A percentile compares a stretch with the other conserved stretches of the same genome.
phyloP scores from a whole-genome alignment of 2,329 filamentous ascomycete species.

The Colletotrichum brevisporum region DNA sequence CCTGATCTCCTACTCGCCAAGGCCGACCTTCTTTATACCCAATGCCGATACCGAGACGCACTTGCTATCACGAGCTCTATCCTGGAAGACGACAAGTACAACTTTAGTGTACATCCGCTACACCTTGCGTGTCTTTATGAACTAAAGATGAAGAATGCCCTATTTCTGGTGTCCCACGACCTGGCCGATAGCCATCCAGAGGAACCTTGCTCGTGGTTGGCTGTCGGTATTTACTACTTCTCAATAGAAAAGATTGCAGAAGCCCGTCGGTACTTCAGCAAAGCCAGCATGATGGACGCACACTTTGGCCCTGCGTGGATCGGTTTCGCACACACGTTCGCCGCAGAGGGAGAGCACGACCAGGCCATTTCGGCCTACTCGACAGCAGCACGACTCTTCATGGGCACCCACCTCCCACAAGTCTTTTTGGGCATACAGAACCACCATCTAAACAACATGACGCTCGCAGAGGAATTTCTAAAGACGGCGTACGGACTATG shows the following conservation, averaged over 20 bases:
- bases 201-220: constrained; percentile 92
- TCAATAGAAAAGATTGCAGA: constrained; percentile 91
- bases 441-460: constrained; percentile 94
- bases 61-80: constrained; percentile 87
- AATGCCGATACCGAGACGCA: constrained; percentile 93
- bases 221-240: constrained; percentile 96
- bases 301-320: constrained; percentile 99
- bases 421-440: constrained; percentile 99
- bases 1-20: constrained; percentile 91
- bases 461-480: constrained; percentile 92
- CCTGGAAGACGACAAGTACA: constrained; percentile 87
- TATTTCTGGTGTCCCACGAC: constrained; percentile 94
- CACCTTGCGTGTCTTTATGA: constrained; percentile 94
- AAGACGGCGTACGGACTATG: constrained; percentile 89
- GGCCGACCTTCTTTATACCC: constrained; percentile 92
- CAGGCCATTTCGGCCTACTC: constrained; percentile 98
- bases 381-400: constrained; percentile 93
- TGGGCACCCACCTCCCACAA: constrained; percentile 95
- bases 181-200: constrained; percentile 92
- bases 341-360: constrained; percentile 96
- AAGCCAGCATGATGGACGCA: constrained; percentile 96
- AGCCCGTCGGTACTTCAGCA: constrained; percentile 95
- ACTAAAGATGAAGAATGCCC: constrained; percentile 85
- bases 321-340: constrained; percentile 98
- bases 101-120: constrained; percentile 89